Base-by-base conservation (phyloP, 352 stramenopile genomes). In the Elongisporangium anandrum region DNA sequence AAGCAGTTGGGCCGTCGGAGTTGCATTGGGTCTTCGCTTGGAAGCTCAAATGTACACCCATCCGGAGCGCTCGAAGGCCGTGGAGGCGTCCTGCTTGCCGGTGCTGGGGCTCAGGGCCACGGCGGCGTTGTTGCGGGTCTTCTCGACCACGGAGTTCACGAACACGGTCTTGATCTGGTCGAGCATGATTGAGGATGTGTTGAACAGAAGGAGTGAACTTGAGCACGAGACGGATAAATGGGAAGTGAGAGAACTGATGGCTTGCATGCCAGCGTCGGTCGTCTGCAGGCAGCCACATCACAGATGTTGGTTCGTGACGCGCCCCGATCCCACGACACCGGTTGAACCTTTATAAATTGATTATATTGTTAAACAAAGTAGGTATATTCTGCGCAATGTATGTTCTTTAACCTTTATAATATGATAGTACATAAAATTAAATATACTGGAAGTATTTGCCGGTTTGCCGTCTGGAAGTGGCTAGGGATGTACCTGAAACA, bases 121-220 rank as follows among this genome's bases (percentile, higher is more conserved):
- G 4, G 56, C 47, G 21, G 62, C 54, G 29, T 60, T 41, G 29
- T 41, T 41, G 9, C 29, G 59, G 13, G 56, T 41, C 50, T 76
- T 72, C 47, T 62, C 60, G 23, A 59, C 56, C 54, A 75, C 52
- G 9, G 74, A 66, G 54, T 68, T 66, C 10, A 70, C 50, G 48
- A 90, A 68, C 39, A 85, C 77, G 68, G 72, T 76, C 75, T 91
- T 91, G 64, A 91, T 68, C 61, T 88, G 77, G 69, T 91, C 77
- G 60, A 91, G 67, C 81, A 91, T 91, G 24, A 53, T 53, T 39
- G 8, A 34, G 15, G 17, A 16, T 45, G 8, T 47, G 47, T 16
- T 20, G 16, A n/a, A 17, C 19, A 5, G 8, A n/a, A 20, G 10
- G 48, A 38, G 7, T 20, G 4, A 12, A 23, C 29, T 41, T 41